Evolutionary conservation across 129 eudicot genomes (phyloP), one percentile per base, ranked within the genome.

Genomic region (Centella asiatica): DNA sequence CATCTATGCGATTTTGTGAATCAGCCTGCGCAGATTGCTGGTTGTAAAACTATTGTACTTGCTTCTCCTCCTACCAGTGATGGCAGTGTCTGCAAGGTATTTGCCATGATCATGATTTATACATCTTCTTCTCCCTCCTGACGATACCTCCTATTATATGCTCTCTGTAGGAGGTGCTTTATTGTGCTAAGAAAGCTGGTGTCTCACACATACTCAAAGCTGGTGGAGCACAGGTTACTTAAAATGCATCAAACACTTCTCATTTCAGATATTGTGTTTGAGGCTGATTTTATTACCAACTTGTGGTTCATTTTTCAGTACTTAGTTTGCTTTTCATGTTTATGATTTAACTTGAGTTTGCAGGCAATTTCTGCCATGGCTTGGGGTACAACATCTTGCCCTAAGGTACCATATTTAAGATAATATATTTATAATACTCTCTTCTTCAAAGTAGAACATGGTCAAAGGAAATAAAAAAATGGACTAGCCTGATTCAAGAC

Each of bases 341-440:
- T 64, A 51, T 85, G 24, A 48, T 58, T 6, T 57, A 44, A 25
- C 69, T 51, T 55, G 58, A 27, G 61, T 51, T 76, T 77, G 60
- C 77, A 93, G 99, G 99, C 99, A 48, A 88, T 93, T 69, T 70
- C 99, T 85, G 99, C 99, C 56, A 93, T 93, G 99, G 96, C 96
- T 39, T 93, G 99, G 99, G 99, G 99, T 45, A 93, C 99, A 5
- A 56, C 80, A 48, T 85, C 95, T 32, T 93, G 99, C 70, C 99
- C 99, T 15, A 93, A 93, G 94, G 99, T 90, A 83, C 69, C 69
- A 36, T 39, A 18, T 18, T 50, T n/a, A 39, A 47, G 33, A 29
- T n/a, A 10, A 44, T 64, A 29, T 40, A 14, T 56, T 25, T 31
- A 36, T 11, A n/a, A 17, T 27, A 18, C 13, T n/a, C 4, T 23